A percentile compares a stretch with the other conserved stretches of the same genome.
Conservation (phyloP, 2,329 filamentous ascomycete species). For the Ophiostoma sp. region DNA sequence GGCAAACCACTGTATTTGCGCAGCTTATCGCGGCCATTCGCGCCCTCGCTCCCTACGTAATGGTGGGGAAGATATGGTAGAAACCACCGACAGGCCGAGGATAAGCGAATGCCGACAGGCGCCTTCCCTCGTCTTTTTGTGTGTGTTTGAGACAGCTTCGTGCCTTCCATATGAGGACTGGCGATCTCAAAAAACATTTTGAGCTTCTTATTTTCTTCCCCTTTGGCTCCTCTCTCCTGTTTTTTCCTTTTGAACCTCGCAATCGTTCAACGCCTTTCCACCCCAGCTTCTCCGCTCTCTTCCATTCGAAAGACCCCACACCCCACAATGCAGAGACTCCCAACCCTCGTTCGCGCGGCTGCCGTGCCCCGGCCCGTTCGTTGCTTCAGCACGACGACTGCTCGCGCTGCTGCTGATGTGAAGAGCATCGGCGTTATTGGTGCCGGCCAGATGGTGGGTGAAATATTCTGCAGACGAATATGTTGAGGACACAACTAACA, state of each 20-base stretch:
- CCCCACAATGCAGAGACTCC: constrained; percentile 22
- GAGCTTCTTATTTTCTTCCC: background rate
- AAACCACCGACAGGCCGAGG: constrained; percentile 22
- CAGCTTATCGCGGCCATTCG: background rate
- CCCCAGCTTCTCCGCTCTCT: background rate
- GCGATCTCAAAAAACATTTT: background rate
- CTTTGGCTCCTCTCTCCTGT: background rate
- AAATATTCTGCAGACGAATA: background rate
- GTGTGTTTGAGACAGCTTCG: constrained; percentile 5
- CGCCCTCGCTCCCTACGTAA: constrained; percentile 8
- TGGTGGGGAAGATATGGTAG: background rate
- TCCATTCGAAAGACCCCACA: background rate
- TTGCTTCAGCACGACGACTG: constrained; percentile 67
- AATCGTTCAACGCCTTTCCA: background rate
- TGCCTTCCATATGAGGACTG: background rate
- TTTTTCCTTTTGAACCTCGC: background rate
- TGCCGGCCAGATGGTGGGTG: constrained; percentile 87
- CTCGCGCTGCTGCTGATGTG: constrained; percentile 65
- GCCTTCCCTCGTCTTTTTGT: background rate
- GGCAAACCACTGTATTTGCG: background rate
- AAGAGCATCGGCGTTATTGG: constrained; percentile 90
- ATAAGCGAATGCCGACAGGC: constrained; percentile 18
- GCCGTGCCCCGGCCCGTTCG: constrained; percentile 18
- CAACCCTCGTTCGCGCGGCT: constrained; percentile 22
- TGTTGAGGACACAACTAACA: background rate